phyloP scores from a whole-genome alignment of 768 basidiomycete genomes.

The Trametes maxima region DNA sequence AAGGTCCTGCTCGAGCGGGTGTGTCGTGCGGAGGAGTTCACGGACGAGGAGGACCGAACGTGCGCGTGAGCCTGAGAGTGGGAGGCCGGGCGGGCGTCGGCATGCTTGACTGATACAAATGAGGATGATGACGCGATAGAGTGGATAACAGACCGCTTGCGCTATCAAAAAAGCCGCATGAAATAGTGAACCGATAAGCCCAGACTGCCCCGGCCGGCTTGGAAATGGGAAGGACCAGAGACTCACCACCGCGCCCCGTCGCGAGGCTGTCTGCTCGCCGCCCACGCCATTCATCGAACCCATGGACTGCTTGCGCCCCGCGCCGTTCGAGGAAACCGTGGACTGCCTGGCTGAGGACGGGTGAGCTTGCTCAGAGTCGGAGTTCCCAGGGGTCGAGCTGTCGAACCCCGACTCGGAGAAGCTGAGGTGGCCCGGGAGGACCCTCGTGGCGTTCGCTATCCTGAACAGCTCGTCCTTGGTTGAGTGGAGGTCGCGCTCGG shows the following conservation, averaged over 20 bases:
- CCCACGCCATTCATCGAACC: background rate
- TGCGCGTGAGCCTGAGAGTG: background rate
- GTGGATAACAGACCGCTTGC: conserved; percentile 23
- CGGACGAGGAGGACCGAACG: conserved; percentile 3
- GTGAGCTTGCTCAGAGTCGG: conserved; percentile 19
- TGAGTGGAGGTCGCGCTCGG: conserved; percentile 52
- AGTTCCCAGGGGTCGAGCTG: conserved; percentile 25
- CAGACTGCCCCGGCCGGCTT: background rate
- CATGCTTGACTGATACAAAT: conserved; percentile 18
- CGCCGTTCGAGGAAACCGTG: background rate
- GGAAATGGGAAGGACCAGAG: background rate
- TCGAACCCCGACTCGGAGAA: conserved; percentile 19
- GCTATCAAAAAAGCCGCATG: conserved; percentile 11
- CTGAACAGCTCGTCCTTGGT: conserved; percentile 53
- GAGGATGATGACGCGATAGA: conserved; percentile 25
- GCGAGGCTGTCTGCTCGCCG: background rate
- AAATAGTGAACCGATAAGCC: conserved; percentile 9
- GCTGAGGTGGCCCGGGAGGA: conserved; percentile 22
- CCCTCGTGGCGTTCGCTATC: conserved; percentile 36
- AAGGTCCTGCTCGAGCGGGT: conserved; percentile 18
- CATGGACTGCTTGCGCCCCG: background rate
- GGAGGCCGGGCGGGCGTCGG: conserved; percentile 1
- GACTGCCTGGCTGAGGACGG: background rate
- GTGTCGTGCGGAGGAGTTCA: conserved; percentile 12
- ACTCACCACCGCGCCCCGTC: conserved; percentile 12